phyloP scores from a whole-genome alignment of 768 basidiomycete species.

The Suillus subaureus region DNA sequence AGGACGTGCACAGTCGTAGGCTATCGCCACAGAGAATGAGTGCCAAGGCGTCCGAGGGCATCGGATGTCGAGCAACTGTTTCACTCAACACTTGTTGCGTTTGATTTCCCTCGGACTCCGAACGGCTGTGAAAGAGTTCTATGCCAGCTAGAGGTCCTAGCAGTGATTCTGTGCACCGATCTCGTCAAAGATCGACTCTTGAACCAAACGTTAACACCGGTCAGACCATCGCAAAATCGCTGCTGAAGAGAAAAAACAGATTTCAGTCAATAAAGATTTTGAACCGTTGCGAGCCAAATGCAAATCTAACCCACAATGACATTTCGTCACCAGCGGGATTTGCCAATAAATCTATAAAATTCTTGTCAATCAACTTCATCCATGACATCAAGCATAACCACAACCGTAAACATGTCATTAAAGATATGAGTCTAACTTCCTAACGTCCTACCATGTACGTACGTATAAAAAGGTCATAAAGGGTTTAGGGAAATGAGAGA shows the following conservation, averaged over 20 bases:
- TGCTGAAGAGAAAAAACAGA: background rate
- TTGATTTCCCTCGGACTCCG: background rate
- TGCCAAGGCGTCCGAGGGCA: background rate
- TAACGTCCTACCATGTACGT: conserved; percentile 10
- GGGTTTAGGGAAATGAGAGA: background rate
- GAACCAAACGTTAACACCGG: background rate
- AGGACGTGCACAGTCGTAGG: no score
- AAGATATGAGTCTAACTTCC: conserved; percentile 11
- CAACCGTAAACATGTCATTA: conserved; percentile 11
- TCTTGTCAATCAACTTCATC: no score
- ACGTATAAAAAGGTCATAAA: conserved; percentile 15
- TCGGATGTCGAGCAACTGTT: background rate
- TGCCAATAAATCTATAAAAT: no score
- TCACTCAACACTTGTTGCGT: background rate
- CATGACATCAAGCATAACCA: background rate
- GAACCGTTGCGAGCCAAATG: no score
- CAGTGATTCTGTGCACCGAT: no score
- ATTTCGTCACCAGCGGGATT: no score
- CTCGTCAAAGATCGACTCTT: background rate
- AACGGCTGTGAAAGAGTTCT: background rate
- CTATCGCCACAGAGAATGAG: no score
- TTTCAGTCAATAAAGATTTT: background rate
- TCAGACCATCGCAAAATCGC: background rate
- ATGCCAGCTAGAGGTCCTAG: background rate
- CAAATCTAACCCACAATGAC: no score